Percentiles rank a stretch among this genome's conserved stretches.
These are phyloP conservation scores for Vitis labrusca DNA, from an alignment of 164 flowering plant species.

Conservation along the genomic window DNA sequence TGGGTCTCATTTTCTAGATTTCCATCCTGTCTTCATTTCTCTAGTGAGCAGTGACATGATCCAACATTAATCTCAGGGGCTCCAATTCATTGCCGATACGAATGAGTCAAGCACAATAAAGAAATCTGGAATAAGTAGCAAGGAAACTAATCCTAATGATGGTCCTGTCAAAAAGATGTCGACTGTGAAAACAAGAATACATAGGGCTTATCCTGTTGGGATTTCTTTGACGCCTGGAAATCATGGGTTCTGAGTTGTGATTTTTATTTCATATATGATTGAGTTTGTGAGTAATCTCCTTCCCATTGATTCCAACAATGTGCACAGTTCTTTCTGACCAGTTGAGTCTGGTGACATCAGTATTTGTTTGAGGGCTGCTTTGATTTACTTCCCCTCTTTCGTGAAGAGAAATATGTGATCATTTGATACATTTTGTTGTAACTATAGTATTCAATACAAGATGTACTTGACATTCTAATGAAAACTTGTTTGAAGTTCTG, in stretches of 20 bases:
- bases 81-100: constrained; percentile 56
- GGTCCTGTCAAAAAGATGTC: constrained; percentile 19
- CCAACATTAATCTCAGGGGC: constrained; percentile 48
- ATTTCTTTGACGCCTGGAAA: constrained; percentile 35
- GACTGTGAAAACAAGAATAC: constrained; percentile 45
- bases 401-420: too few species aligned
- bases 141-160: constrained; percentile 16
- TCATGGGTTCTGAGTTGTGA: constrained; percentile 21
- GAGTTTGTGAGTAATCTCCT: neutral
- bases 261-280: neutral
- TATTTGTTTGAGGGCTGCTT: too few species aligned
- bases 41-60: neutral
- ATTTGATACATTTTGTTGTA: too few species aligned
- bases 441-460: too few species aligned
- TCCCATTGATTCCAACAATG: neutral
- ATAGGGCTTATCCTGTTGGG: constrained; percentile 58
- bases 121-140: constrained; percentile 23
- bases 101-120: constrained; percentile 23
- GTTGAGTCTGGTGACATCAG: too few species aligned
- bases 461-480: too few species aligned
- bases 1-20: neutral
- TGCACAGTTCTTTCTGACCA: neutral
- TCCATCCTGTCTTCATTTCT: neutral
- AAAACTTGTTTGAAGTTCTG: too few species aligned
- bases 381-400: too few species aligned